Evolutionary conservation across 2,329 filamentous ascomycete genomes (phyloP).

Genomic region (Emericellopsis cladophorae): DNA sequence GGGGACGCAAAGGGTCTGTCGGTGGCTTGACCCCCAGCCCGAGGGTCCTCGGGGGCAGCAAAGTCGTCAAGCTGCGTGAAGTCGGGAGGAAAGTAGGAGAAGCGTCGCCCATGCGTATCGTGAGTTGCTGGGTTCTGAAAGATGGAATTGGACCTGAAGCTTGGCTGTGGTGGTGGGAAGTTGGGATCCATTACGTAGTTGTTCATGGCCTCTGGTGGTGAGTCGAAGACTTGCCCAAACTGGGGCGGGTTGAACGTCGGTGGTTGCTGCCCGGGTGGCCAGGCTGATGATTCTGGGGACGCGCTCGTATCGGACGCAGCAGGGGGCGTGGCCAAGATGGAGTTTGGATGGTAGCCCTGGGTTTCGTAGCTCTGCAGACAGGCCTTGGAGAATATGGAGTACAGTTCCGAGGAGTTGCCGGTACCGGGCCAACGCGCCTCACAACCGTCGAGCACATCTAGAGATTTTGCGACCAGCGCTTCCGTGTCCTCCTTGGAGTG

Average conservation of each 20-base stretch:
- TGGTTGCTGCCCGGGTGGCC: constrained; percentile 12
- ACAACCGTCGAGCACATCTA: constrained; percentile 69
- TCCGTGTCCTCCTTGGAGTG: constrained; percentile 68
- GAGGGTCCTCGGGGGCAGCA: constrained; percentile 18
- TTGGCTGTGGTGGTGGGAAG: constrained; percentile 31
- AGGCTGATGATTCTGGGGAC: constrained; percentile 14
- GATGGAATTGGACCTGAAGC: constrained; percentile 55
- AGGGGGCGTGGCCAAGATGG: constrained; percentile 3
- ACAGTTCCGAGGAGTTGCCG: constrained; percentile 70
- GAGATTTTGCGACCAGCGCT: constrained; percentile 56
- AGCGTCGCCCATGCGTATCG: constrained; percentile 41
- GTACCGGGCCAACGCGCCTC: constrained; percentile 89
- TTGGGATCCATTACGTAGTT: constrained; percentile 29
- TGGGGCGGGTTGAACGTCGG: constrained; percentile 35
- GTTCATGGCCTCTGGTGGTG: constrained; percentile 39
- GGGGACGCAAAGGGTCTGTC: constrained; percentile 14
- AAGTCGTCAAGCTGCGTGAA: constrained; percentile 19
- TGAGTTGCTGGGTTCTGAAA: constrained; percentile 45
- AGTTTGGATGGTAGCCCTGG: constrained; percentile 2
- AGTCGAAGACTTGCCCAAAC: constrained; percentile 46
- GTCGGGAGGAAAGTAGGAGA: constrained; percentile 54
- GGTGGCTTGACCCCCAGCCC: constrained; percentile 16
- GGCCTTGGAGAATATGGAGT: constrained; percentile 65
- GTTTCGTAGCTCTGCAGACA: constrained; percentile 71
- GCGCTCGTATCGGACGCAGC: constrained; percentile 2